These are phyloP conservation scores for Xylaria cubensis DNA, from an alignment of 495 filamentous ascomycete genomes.

Conservation along the genomic window DNA sequence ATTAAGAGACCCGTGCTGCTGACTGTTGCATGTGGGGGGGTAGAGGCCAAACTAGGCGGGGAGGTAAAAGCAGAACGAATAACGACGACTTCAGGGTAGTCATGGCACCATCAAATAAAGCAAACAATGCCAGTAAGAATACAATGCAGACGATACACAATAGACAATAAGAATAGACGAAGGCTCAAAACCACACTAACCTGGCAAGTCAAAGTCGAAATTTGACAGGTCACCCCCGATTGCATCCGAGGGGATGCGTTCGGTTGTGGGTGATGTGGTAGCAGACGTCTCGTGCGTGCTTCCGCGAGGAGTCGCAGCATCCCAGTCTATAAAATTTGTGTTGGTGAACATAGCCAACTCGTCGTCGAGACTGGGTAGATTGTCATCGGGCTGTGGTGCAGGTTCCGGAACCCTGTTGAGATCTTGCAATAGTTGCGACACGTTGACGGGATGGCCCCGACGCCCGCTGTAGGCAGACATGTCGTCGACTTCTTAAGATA, in stretches of 20 bases:
- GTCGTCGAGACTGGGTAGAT: slow-evolving; percentile 63
- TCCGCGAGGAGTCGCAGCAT: slow-evolving; percentile 58
- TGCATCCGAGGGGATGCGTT: slow-evolving; percentile 38
- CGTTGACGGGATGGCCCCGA: slow-evolving; percentile 70
- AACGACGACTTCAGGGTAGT: not conserved
- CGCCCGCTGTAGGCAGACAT: slow-evolving; percentile 64
- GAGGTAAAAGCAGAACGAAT: not conserved
- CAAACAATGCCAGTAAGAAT: slow-evolving; percentile 21
- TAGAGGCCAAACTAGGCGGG: not conserved
- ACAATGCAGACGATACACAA: not conserved
- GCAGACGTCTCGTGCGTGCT: slow-evolving; percentile 38
- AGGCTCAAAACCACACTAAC: slow-evolving; percentile 38
- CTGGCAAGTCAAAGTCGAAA: slow-evolving; percentile 44
- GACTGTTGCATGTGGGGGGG: slow-evolving; percentile 12
- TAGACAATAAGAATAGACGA: not conserved
- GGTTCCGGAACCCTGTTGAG: slow-evolving; percentile 75
- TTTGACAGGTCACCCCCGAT: slow-evolving; percentile 45
- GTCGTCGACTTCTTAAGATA: not conserved
- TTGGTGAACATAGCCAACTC: slow-evolving; percentile 93
- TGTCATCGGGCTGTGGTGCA: slow-evolving; percentile 67
- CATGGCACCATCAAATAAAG: not conserved
- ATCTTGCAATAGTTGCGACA: slow-evolving; percentile 86
- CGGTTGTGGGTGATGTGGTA: slow-evolving; percentile 45
- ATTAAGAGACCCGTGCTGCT: not conserved
- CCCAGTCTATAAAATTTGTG: slow-evolving; percentile 91